Base-by-base conservation (phyloP, 1,139 yeast species). In the Yamadazyma oceani region DNA sequence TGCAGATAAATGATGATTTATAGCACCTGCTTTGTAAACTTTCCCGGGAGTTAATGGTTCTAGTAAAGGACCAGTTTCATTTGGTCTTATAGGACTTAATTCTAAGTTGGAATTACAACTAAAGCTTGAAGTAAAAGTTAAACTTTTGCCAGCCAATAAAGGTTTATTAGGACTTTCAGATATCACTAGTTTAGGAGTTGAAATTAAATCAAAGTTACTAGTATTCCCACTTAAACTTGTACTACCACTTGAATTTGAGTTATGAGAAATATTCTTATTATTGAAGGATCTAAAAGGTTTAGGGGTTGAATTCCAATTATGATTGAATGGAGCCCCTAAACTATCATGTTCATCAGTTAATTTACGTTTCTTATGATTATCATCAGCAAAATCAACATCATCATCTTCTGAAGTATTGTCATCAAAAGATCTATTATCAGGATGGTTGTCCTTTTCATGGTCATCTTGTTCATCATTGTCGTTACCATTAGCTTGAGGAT, bases 41-140 rank as follows among this genome's bases (percentile, higher is more conserved):
- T 62, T 60, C 9, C 70, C 73, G 5, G 82, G 80, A 14, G 79
- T 73, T 26, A 73, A 54, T 15, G 84, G 83, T 52, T 78, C 83
- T 35, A 80, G 61, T 35, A 80, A 61, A 3, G 86, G 85, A 2
- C 86, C 86, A 2, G 85, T 69, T 55, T 77, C 80, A 49, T 67
- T 64, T 7, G 75, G 68, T 42, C 77, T 67, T 26, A 78, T 54
- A 11, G 87, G 87, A 15, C 83, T 78, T 17, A 81, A 57, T 51
- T 81, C 86, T 48, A 80, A 71, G 51, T 77, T 80, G 17, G 84
- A 77, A 47, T 70, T 75, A 49, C 84, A 79, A 53, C 83, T 79
- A 55, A 81, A 81, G n/a, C 84, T 78, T 11, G 85, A 79, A 17
- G 75, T 68, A 46, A 66, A 70, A 5, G 74, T 64, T 40, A 70